phyloP scores from a whole-genome alignment of 2,329 filamentous ascomycete genomes.

The Teratosphaeria zuluensis region DNA sequence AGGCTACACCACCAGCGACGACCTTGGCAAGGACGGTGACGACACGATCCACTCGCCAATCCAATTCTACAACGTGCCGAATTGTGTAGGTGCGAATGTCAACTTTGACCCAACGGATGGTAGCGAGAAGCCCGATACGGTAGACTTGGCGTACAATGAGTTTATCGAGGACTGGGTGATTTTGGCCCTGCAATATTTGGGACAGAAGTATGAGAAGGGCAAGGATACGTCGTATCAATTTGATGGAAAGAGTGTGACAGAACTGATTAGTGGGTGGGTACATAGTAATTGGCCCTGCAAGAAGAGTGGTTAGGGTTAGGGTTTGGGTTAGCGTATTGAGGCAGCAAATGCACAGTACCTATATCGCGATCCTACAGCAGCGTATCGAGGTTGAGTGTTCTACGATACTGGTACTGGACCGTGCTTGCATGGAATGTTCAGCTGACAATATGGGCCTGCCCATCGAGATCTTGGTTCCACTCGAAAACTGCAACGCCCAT shows the following conservation, averaged over 20 bases:
- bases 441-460: no score
- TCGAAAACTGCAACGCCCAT: no score
- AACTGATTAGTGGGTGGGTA: slow-evolving; percentile 52
- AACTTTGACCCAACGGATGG: slow-evolving; percentile 38
- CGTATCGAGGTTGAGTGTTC: background rate
- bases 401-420: no score
- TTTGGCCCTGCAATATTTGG: slow-evolving; percentile 57
- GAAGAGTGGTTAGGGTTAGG: background rate
- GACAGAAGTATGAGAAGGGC: slow-evolving; percentile 38
- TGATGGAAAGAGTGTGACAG: slow-evolving; percentile 45
- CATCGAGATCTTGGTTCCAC: no score
- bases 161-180: slow-evolving; percentile 80
- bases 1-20: slow-evolving; percentile 86
- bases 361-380: background rate
- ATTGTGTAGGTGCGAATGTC: slow-evolving; percentile 65
- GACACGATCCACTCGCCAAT: slow-evolving; percentile 76
- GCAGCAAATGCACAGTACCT: background rate
- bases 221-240: slow-evolving; percentile 44
- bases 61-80: slow-evolving; percentile 67
- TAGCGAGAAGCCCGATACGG: slow-evolving; percentile 51
- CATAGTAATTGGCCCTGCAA: slow-evolving; percentile 42
- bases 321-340: background rate
- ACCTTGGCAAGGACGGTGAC: slow-evolving; percentile 73
- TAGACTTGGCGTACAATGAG: slow-evolving; percentile 85
- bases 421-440: no score